Evolutionary conservation across 441 rosid genomes (phyloP).

Genomic region (Erodium trifolium): DNA sequence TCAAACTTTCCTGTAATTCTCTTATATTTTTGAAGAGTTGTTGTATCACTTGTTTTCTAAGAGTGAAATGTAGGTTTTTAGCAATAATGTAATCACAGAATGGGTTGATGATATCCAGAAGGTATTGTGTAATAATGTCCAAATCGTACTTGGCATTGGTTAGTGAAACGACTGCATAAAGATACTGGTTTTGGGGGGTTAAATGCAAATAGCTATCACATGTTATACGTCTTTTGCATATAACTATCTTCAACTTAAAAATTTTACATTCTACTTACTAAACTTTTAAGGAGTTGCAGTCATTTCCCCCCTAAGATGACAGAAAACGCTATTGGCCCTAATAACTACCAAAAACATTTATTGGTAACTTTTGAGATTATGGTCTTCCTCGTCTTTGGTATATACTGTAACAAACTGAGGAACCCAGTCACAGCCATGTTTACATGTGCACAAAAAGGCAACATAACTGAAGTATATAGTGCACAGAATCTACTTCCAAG

Average conservation of each 20-base stretch:
- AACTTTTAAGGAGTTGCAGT: too few species aligned
- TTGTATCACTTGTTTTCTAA: background rate
- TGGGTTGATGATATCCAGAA: background rate
- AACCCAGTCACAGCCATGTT: background rate
- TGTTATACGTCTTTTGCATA: background rate
- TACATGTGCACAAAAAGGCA: background rate
- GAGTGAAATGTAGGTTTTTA: background rate
- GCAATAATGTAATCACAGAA: background rate
- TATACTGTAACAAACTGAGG: background rate
- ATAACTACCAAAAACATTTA: too few species aligned
- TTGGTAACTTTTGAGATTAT: too few species aligned
- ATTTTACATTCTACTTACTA: too few species aligned
- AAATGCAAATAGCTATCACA: background rate
- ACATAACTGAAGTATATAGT: background rate
- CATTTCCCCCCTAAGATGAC: too few species aligned
- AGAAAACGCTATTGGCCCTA: too few species aligned
- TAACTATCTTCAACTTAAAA: too few species aligned
- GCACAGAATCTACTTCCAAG: background rate
- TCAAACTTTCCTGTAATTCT: background rate
- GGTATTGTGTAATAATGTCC: conserved; percentile 3
- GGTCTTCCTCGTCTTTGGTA: background rate
- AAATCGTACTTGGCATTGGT: background rate
- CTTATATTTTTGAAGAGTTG: background rate
- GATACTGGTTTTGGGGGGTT: background rate
- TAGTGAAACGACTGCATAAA: background rate